These are phyloP conservation scores for Fusarium coicis DNA, from an alignment of 2,329 filamentous ascomycete species.

Conservation along the genomic window DNA sequence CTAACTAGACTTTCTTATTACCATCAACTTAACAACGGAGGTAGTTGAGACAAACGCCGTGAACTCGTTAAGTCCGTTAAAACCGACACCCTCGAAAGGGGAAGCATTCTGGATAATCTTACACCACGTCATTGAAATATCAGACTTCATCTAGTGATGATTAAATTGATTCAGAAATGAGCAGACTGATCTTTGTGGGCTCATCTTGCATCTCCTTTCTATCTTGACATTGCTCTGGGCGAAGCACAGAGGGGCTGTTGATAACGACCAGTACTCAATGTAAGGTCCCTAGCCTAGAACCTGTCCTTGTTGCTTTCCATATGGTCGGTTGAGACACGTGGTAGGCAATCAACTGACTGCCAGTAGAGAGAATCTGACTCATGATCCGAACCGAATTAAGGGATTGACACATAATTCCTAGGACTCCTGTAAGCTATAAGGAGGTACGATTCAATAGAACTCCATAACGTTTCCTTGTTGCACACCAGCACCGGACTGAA, in stretches of 20 bases:
- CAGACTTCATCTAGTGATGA: rapidly evolving
- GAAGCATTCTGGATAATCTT: not conserved
- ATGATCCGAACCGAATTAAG: rapidly evolving
- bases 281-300: too few species aligned
- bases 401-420: not conserved
- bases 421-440: too few species aligned
- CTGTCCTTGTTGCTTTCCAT: too few species aligned
- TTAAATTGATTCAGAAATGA: rapidly evolving
- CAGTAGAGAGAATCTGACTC: too few species aligned
- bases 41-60: not conserved
- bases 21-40: not conserved
- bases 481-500: not conserved
- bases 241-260: not conserved
- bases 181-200: rapidly evolving
- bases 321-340: rapidly evolving
- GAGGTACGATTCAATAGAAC: not conserved
- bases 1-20: rapidly evolving
- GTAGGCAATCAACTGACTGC: rapidly evolving
- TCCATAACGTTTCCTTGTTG: not conserved
- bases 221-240: not conserved
- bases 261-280: too few species aligned
- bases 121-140: not conserved
- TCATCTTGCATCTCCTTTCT: too few species aligned
- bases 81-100: not conserved
- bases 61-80: not conserved